Conservation (phyloP, 371 early-diverging fungal species). For the Apophysomyces elegans region DNA sequence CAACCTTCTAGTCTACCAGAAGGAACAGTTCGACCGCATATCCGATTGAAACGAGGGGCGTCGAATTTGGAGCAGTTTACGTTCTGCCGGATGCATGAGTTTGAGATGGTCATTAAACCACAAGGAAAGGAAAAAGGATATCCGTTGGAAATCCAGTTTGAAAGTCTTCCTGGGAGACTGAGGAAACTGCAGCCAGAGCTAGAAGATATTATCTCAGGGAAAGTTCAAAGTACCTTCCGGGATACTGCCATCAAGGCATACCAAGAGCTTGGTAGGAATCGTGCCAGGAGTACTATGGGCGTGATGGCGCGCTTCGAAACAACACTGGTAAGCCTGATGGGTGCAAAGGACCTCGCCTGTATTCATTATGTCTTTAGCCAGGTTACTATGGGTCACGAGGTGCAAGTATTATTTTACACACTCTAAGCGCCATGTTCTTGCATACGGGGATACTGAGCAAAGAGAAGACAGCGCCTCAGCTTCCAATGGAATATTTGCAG, state of each 20-base stretch:
- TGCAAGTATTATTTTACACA: constrained; percentile 36
- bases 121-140: constrained; percentile 43
- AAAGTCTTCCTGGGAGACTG: constrained; percentile 35
- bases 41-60: background rate
- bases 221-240: constrained; percentile 36
- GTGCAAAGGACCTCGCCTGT: background rate
- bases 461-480: constrained; percentile 42
- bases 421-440: constrained; percentile 34
- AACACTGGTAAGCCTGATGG: constrained; percentile 29
- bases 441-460: constrained; percentile 33
- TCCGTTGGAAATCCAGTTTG: constrained; percentile 49
- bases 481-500: constrained; percentile 58
- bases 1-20: background rate
- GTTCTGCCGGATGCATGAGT: constrained; percentile 59
- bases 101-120: constrained; percentile 50
- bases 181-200: constrained; percentile 32
- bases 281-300: constrained; percentile 52
- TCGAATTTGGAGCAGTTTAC: constrained; percentile 21
- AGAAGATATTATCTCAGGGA: constrained; percentile 37
- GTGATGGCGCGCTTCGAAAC: constrained; percentile 45
- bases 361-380: constrained; percentile 31
- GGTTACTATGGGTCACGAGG: constrained; percentile 66
- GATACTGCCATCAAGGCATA: constrained; percentile 42
- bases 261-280: constrained; percentile 39
- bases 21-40: background rate